Base-by-base conservation (phyloP, 1,284 basidiomycete genomes). In the Microbotryum intermedium region DNA sequence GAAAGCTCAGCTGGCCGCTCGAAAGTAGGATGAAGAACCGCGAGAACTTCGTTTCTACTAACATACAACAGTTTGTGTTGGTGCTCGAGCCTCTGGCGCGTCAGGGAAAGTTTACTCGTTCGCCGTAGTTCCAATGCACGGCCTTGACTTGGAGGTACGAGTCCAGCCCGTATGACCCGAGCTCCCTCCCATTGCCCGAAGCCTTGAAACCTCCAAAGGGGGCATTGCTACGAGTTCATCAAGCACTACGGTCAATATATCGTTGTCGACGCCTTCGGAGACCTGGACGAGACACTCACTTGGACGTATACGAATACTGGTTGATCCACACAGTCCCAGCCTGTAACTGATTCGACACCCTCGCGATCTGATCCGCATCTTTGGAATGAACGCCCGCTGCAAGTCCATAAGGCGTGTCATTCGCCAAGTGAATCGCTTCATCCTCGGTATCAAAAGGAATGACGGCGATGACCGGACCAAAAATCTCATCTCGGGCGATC, bases 161-260 rank as follows among this genome's bases (percentile, higher is more conserved):
- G n/a, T 90, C 86, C 57, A 94, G 78, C 16, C 88, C 91, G 70
- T 91, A 85, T 71, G 84, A 18, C 20, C 90, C 90, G 51, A 94
- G 81, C 74, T 94, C 91, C 58, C 90, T 82, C 48, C 84, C 85
- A 61, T 84, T 81, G 26, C 85, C 85, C 61, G 81, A 83, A 71
- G 84, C 84, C 76, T 91, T 93, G 79, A 90, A 93, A 25, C 91
- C 91, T 21, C 91, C 92, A 68, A 94, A 94, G 2, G 92, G 91
- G 48, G 88, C 87, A 62, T 90, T 88, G 73, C 87, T 57, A 13
- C 30, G 53, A 55, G 50, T 16, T 16, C 34, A 39, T 16, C 34
- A 39, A 34, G 25, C 48, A 51, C 47, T 39, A 54, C 4, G 25
- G 43, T 68, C 57, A 72, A 71, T 20, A 67, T 65, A 1, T 69